Evolutionary conservation across 805 yeast genomes (phyloP), one percentile per base, ranked within the genome.

Genomic region (Myxozyma geophila): DNA sequence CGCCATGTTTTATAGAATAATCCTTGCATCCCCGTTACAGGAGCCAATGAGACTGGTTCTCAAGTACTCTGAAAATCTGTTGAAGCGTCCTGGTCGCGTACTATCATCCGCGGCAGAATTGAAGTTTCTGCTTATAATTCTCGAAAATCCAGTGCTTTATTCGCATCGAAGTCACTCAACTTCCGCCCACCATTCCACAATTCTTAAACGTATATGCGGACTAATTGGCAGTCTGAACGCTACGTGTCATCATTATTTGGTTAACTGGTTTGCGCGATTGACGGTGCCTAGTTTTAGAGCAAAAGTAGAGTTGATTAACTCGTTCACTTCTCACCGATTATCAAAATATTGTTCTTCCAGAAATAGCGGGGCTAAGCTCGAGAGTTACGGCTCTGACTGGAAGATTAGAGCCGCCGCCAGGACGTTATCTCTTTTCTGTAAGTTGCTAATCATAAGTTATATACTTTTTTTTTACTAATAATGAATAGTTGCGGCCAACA

Each of bases 321-420:
- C 90, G 23, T 91, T 88, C 75, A 82, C 92, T 43, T 88, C 96
- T 0, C 90, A 89, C 71, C 90, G 90, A 51, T 77, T 92, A 59
- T 82, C 86, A 47, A 67, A 71, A 44, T 67, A 66, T 56, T 63
- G 67, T 53, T 44, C 66, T 23, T 50, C 63, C 8, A 58, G 36
- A 36, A 52, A 48, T 40, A 63, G 60, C 46, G 62, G 54, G 58
- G 68, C 60, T 2, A 67, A 67, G 52, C 73, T 86, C 5, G 82
- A 82, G 47, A 85, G 84, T 68, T 92, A 92, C 74, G 87, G 89
- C 0, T 81, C 83, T 64, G 92, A 90, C 71, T 93, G 97, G 97
- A 92, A 88, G 67, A 77, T 92, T 40, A 79, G 82, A 58, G 81
- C 90, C 0, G 90, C 92, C 0, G 85, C 89, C 1, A 78, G 83